These are phyloP conservation scores for Stephanodiscus minutulus DNA, from an alignment of 108 stramenopile species.

Conservation along the genomic window DNA sequence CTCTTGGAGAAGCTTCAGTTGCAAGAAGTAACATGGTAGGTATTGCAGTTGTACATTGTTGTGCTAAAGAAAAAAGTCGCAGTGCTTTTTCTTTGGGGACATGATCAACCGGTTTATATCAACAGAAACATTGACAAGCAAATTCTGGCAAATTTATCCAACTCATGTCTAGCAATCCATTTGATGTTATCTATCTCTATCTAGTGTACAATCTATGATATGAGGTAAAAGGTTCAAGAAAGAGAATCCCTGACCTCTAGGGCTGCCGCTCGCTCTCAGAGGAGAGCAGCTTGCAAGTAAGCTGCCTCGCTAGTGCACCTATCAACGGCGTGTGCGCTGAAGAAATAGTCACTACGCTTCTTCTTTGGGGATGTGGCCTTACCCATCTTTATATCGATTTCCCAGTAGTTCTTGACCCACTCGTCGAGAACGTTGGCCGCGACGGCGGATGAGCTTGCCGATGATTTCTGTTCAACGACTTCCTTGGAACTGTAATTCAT, in stretches of 20 bases:
- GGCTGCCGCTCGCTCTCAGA: slow-evolving; percentile 11
- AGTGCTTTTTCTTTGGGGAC: too few relatives aligned
- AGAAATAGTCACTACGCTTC: slow-evolving; percentile 16
- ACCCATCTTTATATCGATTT: slow-evolving; percentile 42
- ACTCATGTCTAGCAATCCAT: not conserved
- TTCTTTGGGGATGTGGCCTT: slow-evolving; percentile 27
- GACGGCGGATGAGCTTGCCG: slow-evolving; percentile 15
- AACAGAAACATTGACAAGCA: too few relatives aligned
- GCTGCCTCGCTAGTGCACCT: slow-evolving; percentile 37
- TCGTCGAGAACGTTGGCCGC: slow-evolving; percentile 41
- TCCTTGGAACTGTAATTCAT: slow-evolving; percentile 51
- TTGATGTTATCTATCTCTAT: not conserved
- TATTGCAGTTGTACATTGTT: too few relatives aligned
- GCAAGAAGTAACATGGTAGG: too few relatives aligned
- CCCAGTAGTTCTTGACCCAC: slow-evolving; percentile 48
- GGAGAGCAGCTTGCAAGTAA: slow-evolving; percentile 40
- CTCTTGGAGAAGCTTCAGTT: too few relatives aligned
- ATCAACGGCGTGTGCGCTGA: slow-evolving; percentile 32
- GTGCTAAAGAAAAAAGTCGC: too few relatives aligned
- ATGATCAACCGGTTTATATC: too few relatives aligned
- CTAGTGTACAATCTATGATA: not conserved
- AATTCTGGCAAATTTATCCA: too few relatives aligned
- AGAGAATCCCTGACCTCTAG: not conserved
- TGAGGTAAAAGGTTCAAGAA: not conserved
- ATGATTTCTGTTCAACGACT: slow-evolving; percentile 9